These are phyloP conservation scores for Phialophora tarda DNA, from an alignment of 2,329 filamentous ascomycete species.

Conservation along the genomic window DNA sequence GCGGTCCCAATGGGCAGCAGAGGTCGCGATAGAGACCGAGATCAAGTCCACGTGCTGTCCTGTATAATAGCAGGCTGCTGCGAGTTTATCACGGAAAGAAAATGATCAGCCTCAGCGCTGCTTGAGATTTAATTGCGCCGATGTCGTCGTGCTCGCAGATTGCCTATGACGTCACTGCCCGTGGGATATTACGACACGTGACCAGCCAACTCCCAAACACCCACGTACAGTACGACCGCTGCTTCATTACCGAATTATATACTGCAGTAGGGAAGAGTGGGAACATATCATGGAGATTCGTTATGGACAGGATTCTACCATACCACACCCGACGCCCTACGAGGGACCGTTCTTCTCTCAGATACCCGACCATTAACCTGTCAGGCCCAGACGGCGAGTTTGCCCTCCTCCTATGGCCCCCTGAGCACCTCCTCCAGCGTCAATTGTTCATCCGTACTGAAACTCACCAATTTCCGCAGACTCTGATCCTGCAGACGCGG, in stretches of 20 bases:
- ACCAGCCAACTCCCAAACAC: no score
- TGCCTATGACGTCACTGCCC: not conserved
- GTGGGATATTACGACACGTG: not conserved
- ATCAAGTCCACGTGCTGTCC: not conserved
- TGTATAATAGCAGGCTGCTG: no score
- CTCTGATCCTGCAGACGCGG: not conserved
- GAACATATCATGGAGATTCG: not conserved
- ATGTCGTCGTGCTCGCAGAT: not conserved
- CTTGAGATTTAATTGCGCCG: not conserved
- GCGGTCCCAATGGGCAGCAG: not conserved
- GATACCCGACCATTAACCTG: not conserved
- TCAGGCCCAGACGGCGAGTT: not conserved
- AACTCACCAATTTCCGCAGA: constrained; percentile 8
- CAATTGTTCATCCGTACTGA: not conserved
- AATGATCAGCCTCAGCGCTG: not conserved
- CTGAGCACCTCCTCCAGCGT: constrained; percentile 1
- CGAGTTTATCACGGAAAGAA: no score
- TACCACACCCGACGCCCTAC: not conserved
- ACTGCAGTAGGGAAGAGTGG: not conserved
- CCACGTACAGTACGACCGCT: not conserved
- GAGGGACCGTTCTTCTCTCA: not conserved
- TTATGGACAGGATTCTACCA: not conserved
- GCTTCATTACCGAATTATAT: not conserved
- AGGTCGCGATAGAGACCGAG: not conserved
- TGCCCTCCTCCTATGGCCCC: not conserved